Evolutionary conservation across 169 alveolate species (phyloP), one percentile per base, ranked within the genome.

Genomic region (Plasmodium reichenowi): DNA sequence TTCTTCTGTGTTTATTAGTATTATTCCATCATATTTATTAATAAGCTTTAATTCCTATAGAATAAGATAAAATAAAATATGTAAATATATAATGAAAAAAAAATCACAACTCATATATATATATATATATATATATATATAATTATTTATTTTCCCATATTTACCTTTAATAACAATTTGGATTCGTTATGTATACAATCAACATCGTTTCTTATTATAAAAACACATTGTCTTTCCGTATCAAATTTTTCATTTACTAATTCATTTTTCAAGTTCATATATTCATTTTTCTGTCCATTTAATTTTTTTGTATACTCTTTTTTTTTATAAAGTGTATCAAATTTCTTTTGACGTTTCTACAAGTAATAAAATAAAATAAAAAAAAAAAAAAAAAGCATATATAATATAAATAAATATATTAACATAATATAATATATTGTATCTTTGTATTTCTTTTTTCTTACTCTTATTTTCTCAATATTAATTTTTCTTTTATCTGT

Each of bases 151-250:
- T 15, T 56, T 1, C 15, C 22, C 15, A 4, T 72, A 72, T 6
- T 22, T 72, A 78, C 89, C 72, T 78, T 68, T 7, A 78, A 70
- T 22, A 78, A 15, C n/a, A 50, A 12, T 12, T 22, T 78, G 13
- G 78, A 60, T 7, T 29, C 48, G 7, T 47, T 17, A 26, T 58
- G 20, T n/a, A 67, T 12, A 47, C 89, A 78, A 38, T 64, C 58
- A 17, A 67, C 45, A 20, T 78, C 56, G 32, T 78, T 78, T 67
- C 78, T 47, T 20, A 78, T 29, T 17, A 74, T 78, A 78, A 78
- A 78, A 22, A 78, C n/a, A 47, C 89, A 78, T n/a, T 45, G 66
- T 67, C 56, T 67, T 8, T 32, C 20, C 47, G 52, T 64, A 66
- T 66, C 80, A 58, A 78, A 78, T 17, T 20, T 66, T 56, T 64